Evolutionary conservation across 345 rosid genomes (phyloP).

Genomic region (Pistacia integerrima): DNA sequence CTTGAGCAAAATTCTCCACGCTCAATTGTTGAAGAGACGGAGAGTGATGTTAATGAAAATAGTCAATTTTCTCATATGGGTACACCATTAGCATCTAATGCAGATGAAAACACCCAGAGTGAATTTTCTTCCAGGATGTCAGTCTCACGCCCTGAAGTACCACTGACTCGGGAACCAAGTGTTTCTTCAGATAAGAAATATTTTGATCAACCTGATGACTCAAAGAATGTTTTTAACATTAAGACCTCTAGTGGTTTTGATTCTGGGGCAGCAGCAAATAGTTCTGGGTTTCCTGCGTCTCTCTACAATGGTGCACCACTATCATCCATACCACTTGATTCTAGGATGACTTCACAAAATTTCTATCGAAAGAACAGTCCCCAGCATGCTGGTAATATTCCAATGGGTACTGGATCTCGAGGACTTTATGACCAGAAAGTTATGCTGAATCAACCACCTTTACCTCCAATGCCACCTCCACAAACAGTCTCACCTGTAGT

Average conservation of each 20-base stretch:
- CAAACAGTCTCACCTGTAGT: constrained; percentile 48
- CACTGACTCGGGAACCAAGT: constrained; percentile 76
- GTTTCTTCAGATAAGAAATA: constrained; percentile 78
- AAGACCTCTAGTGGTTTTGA: constrained; percentile 49
- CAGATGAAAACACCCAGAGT: constrained; percentile 76
- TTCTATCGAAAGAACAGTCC: constrained; percentile 65
- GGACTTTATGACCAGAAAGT: constrained; percentile 74
- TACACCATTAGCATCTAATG: constrained; percentile 66
- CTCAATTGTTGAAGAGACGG: constrained; percentile 94
- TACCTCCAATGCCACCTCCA: constrained; percentile 93
- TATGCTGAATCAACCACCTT: constrained; percentile 77
- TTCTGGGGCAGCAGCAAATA: constrained; percentile 40
- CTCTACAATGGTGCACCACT: constrained; percentile 48
- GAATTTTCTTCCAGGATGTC: constrained; percentile 96
- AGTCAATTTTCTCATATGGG: constrained; percentile 69
- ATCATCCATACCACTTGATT: constrained; percentile 49
- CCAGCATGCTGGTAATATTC: constrained; percentile 48
- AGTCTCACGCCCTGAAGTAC: constrained; percentile 64
- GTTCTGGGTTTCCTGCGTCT: constrained; percentile 51
- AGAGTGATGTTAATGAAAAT: constrained; percentile 72
- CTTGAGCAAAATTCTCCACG: constrained; percentile 82
- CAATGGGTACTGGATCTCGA: constrained; percentile 49
- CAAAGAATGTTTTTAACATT: constrained; percentile 48
- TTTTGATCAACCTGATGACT: constrained; percentile 74
- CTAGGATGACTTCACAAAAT: constrained; percentile 64